Conservation (phyloP, 2,329 filamentous ascomycete genomes). For the Epichloe scottii region DNA sequence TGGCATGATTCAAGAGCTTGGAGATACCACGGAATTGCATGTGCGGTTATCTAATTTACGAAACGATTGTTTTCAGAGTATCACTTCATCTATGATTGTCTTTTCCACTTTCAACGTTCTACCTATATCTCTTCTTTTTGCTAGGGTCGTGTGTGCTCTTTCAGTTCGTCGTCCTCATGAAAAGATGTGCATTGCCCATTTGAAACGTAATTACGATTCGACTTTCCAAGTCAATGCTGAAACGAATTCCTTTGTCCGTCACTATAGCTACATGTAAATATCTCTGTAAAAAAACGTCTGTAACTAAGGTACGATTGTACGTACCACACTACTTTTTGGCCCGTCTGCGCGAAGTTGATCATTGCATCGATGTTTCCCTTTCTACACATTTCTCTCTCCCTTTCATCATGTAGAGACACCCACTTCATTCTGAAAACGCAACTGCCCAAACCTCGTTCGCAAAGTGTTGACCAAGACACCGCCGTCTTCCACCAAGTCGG, state of each 20-base stretch:
- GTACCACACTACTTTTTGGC: too few species aligned
- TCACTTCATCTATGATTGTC: too few species aligned
- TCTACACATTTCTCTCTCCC: not conserved
- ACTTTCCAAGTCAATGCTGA: not conserved
- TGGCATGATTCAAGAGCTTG: conserved; percentile 9
- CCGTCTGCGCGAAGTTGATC: too few species aligned
- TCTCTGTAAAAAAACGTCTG: not conserved
- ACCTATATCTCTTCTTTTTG: not conserved
- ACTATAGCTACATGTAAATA: not conserved
- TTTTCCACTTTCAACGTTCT: too few species aligned
- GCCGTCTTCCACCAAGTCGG: conserved; percentile 43
- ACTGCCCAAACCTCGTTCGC: conserved; percentile 29
- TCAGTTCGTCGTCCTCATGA: not conserved
- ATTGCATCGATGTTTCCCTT: not conserved
- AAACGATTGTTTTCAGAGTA: not conserved
- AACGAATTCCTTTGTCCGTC: not conserved
- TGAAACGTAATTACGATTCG: not conserved
- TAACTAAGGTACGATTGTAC: not conserved
- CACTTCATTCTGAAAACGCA: conserved; percentile 12
- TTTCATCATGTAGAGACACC: not conserved
- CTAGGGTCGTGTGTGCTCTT: not conserved
- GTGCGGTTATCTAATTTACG: conserved; percentile 1
- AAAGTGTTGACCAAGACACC: conserved; percentile 32
- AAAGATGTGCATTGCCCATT: not conserved
- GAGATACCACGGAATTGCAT: conserved; percentile 11